Conservation (phyloP, 75 land plant genomes). For the Cunninghamia lanceolata region DNA sequence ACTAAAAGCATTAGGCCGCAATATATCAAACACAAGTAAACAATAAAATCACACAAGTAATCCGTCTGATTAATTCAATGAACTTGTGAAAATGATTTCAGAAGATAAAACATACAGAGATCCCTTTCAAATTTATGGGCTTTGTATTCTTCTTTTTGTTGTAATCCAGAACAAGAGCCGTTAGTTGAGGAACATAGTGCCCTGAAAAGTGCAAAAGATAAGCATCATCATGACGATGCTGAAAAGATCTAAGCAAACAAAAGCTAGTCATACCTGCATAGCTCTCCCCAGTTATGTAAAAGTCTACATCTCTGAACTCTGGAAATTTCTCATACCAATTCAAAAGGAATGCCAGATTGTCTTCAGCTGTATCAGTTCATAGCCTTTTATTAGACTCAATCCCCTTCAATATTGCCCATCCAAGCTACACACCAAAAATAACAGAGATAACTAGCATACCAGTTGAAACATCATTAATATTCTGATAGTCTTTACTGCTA, state of each 20-base stretch:
- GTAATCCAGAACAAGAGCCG: conserved; percentile 28
- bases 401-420: too few relatives aligned
- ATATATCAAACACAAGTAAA: too few relatives aligned
- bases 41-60: too few relatives aligned
- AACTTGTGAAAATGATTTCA: too few relatives aligned
- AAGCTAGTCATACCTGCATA: conserved; percentile 30
- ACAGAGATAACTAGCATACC: too few relatives aligned
- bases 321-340: conserved; percentile 51
- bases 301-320: conserved; percentile 30
- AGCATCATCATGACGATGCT: too few relatives aligned
- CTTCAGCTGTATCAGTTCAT: conserved; percentile 13
- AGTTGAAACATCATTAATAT: background rate
- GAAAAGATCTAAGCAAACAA: too few relatives aligned
- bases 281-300: conserved; percentile 54
- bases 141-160: conserved; percentile 16
- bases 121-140: conserved; percentile 39
- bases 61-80: too few relatives aligned
- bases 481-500: background rate
- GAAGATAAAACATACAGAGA: conserved; percentile 29
- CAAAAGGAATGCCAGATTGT: conserved; percentile 26
- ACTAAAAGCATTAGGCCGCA: too few relatives aligned
- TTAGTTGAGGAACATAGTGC: conserved; percentile 61
- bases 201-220: conserved; percentile 24
- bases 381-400: too few relatives aligned
- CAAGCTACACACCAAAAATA: too few relatives aligned